phyloP scores from a whole-genome alignment of 2,329 filamentous ascomycete genomes.

The Neocucurbitaria cava region DNA sequence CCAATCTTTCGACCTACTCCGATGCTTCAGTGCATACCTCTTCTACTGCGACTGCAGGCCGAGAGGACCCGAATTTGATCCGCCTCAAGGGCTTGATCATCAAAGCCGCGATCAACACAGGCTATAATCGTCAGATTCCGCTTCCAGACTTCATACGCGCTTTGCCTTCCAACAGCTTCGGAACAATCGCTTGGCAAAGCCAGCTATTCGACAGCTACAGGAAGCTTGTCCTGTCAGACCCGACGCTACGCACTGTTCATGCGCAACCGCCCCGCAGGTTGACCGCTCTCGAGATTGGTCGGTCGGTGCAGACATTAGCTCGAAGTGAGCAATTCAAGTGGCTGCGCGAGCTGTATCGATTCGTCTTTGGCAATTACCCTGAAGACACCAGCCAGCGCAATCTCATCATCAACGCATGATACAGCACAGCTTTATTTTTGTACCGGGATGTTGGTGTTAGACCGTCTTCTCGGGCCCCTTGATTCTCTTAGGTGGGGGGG shows the following conservation, averaged over 20 bases:
- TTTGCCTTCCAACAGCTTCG: conserved; percentile 80
- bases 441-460: conserved; percentile 2
- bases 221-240: conserved; percentile 76
- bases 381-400: conserved; percentile 78
- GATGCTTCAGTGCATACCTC: conserved; percentile 70
- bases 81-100: conserved; percentile 81
- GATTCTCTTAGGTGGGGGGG: conserved; percentile 13
- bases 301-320: conserved; percentile 78
- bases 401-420: conserved; percentile 61
- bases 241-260: conserved; percentile 61
- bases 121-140: conserved; percentile 70
- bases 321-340: conserved; percentile 77
- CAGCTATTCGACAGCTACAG: conserved; percentile 80
- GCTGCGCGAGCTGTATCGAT: conserved; percentile 79
- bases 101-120: conserved; percentile 84
- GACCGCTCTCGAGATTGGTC: conserved; percentile 76
- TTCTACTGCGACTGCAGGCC: conserved; percentile 70
- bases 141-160: conserved; percentile 79
- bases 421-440: not conserved
- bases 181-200: conserved; percentile 72
- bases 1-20: conserved; percentile 80
- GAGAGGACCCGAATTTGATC: conserved; percentile 78
- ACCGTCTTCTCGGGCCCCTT: conserved; percentile 1
- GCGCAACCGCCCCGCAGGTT: conserved; percentile 66
- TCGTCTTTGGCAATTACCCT: conserved; percentile 83